Evolutionary conservation across 495 filamentous ascomycete species (phyloP), one percentile per base, ranked within the genome.

Genomic region (Lophiotrema nucula): DNA sequence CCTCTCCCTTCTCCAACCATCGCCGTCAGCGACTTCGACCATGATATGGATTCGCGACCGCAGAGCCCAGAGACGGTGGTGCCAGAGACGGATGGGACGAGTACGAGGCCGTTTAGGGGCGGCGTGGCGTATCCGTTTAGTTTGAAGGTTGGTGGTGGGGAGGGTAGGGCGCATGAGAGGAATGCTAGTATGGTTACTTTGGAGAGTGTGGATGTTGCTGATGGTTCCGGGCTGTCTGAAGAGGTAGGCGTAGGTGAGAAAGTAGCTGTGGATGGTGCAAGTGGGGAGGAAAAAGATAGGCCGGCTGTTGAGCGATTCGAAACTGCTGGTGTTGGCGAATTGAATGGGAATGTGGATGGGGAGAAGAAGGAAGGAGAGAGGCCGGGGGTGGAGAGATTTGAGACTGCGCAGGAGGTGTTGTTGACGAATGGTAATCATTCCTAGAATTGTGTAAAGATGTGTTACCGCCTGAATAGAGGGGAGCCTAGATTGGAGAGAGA

Each of bases 91-190:
- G 55, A 67, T 26, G 56, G 53, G 15, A 22, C 44, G n/a, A 62
- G 42, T 33, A 55, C 58, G 22, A 51, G 64, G 22, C 64, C 64
- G 16, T 59, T 53, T 47, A 27, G 53, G 10, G 64, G 51, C 4
- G 64, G 64, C 3, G 41, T 67, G 11, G 64, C 64, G 38, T 67
- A 67, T 46, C 64, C 64, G 11, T 67, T 67, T 26, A 55, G 56
- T n/a, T 42, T 67, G 42, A 53, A 37, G 28, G 62, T 66, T 28
- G 58, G 51, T 21, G 64, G 50, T 11, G 23, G 16, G 25, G 54
- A 48, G 3, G 52, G 27, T 18, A 49, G 44, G 27, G n/a, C n/a
- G n/a, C n/a, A n/a, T n/a, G 64, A 63, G 13, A 51, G 58, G 0
- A 67, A 64, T 53, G 60, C 60, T 22, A 64, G 60, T 27, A 66